A percentile compares a stretch with the other conserved stretches of the same genome.
Conservation (phyloP, 2,329 filamentous ascomycete genomes). For the Penicillium sp. region DNA sequence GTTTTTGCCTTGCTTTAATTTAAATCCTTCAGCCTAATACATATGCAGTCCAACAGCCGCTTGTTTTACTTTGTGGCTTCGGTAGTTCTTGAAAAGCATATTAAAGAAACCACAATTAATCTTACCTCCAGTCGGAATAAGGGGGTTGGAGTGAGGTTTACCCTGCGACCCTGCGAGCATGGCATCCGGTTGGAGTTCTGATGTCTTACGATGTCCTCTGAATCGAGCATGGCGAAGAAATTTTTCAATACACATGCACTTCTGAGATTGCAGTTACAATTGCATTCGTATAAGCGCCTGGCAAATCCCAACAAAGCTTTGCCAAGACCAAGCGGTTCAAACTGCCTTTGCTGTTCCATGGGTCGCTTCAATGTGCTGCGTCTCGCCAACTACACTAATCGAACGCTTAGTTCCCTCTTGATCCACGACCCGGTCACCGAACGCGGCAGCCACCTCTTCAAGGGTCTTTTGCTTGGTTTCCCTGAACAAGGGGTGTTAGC, state of each 20-base stretch:
- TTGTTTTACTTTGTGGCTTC: background rate
- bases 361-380: conserved; percentile 15
- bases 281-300: background rate
- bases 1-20: background rate
- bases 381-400: conserved; percentile 20
- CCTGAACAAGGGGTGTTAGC: conserved; percentile 17
- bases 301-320: background rate
- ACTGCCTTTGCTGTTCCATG: background rate
- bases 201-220: too few species aligned
- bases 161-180: too few species aligned
- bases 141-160: background rate
- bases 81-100: background rate
- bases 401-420: conserved; percentile 20
- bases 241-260: background rate
- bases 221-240: background rate
- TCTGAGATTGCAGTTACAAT: background rate
- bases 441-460: conserved; percentile 44
- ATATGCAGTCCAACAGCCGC: background rate
- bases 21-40: background rate
- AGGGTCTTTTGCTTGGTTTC: conserved; percentile 44
- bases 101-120: background rate
- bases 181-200: too few species aligned
- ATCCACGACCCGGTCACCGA: conserved; percentile 41
- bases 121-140: background rate
- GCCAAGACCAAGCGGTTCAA: background rate